phyloP scores from a whole-genome alignment of 2,329 filamentous ascomycete genomes.

The Fusarium heterosporum region DNA sequence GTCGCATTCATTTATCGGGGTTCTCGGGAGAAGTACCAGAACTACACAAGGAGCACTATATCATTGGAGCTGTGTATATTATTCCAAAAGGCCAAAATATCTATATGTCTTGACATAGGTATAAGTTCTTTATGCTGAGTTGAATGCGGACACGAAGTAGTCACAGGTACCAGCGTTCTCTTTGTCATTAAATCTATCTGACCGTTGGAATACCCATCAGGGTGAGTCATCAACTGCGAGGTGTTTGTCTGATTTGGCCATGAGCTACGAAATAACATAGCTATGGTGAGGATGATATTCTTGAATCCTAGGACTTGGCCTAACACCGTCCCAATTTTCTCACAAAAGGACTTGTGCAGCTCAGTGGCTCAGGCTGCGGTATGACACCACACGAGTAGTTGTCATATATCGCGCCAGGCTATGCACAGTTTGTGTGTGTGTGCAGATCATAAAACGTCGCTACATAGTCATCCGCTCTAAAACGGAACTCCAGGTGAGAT shows the following conservation, averaged over 20 bases:
- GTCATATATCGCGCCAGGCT: conserved; percentile 1
- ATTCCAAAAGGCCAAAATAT: too few relatives aligned
- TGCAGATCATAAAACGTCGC: conserved; percentile 3
- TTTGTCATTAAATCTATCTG: conserved; percentile 21
- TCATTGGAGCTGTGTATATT: too few relatives aligned
- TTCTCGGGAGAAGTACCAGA: background rate
- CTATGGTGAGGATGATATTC: background rate
- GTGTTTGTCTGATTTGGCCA: conserved; percentile 4
- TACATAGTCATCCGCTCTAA: conserved; percentile 4
- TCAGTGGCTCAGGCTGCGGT: conserved; percentile 3
- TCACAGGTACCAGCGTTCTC: conserved; percentile 11
- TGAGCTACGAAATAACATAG: background rate
- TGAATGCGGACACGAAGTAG: background rate
- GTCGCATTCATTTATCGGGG: conserved; percentile 40
- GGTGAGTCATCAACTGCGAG: conserved; percentile 4
- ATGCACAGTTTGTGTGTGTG: background rate
- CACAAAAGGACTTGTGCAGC: conserved; percentile 7
- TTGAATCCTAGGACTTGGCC: background rate
- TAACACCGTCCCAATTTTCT: conserved; percentile 1
- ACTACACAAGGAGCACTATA: background rate
- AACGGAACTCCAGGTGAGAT: conserved; percentile 70
- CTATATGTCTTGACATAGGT: too few relatives aligned
- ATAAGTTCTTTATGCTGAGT: too few relatives aligned
- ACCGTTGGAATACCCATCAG: conserved; percentile 1
- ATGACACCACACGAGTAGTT: conserved; percentile 1